phyloP scores from a whole-genome alignment of 2,329 filamentous ascomycete genomes.

The Cladosporium sp. region DNA sequence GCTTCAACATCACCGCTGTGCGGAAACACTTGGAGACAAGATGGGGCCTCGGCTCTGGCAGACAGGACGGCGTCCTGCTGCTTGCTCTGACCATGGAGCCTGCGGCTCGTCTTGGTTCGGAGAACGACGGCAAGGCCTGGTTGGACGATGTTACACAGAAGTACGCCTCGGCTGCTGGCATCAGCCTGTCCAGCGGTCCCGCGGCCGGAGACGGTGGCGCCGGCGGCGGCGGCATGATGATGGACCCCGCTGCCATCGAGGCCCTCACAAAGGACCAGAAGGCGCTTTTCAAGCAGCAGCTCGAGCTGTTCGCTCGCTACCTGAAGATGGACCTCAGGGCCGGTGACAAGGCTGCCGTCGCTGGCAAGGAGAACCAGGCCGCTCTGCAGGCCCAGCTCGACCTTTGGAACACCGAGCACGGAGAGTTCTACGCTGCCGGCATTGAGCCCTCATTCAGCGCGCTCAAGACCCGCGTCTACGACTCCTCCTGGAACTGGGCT shows the following conservation, averaged over 20 bases:
- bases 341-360: conserved; percentile 89
- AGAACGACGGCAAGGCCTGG: conserved; percentile 86
- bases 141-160: conserved; percentile 84
- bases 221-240: conserved; percentile 88
- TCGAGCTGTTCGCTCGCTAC: conserved; percentile 91
- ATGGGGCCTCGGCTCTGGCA: conserved; percentile 80
- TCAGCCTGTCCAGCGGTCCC: conserved; percentile 69
- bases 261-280: conserved; percentile 95
- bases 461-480: conserved; percentile 91
- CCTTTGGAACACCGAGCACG: conserved; percentile 90
- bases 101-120: conserved; percentile 76
- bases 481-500: conserved; percentile 99
- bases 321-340: conserved; percentile 93
- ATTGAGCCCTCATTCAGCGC: conserved; percentile 92
- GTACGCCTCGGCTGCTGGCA: conserved; percentile 76
- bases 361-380: conserved; percentile 76
- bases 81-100: conserved; percentile 92
- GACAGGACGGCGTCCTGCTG: conserved; percentile 85
- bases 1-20: conserved; percentile 95
- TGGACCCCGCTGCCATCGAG: conserved; percentile 96
- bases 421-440: conserved; percentile 89
- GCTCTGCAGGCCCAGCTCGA: conserved; percentile 89
- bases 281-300: conserved; percentile 94
- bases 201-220: conserved; percentile 67
- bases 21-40: conserved; percentile 91